Evolutionary conservation across 306 rosid genomes (phyloP).

Genomic region (Phaseolus lunatus): DNA sequence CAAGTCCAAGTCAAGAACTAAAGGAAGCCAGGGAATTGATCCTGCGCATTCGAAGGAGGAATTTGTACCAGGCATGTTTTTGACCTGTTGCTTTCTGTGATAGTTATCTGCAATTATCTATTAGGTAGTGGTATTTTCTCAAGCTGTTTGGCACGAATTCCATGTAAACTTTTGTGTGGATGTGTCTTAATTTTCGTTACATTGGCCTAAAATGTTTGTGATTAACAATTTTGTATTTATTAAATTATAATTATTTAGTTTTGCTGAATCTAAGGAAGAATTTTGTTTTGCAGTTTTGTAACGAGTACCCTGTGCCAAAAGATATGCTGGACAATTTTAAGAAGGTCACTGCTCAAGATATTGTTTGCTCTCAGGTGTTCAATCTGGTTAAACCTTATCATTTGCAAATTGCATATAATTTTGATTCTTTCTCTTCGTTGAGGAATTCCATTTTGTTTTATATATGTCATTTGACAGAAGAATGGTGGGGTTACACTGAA

Average conservation of each 20-base stretch:
- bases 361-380: slow-evolving; percentile 88
- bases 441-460: slow-evolving; percentile 17
- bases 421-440: slow-evolving; percentile 29
- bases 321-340: slow-evolving; percentile 76
- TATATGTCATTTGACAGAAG: slow-evolving; percentile 55
- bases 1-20: slow-evolving; percentile 65
- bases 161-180: not conserved
- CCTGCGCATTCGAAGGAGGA: slow-evolving; percentile 82
- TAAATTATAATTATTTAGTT: not conserved
- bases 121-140: not conserved
- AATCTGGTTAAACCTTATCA: slow-evolving; percentile 26
- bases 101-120: not conserved
- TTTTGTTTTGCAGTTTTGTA: slow-evolving; percentile 74
- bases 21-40: slow-evolving; percentile 87
- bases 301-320: slow-evolving; percentile 94
- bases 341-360: slow-evolving; percentile 89
- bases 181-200: slow-evolving; percentile 33
- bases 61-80: slow-evolving; percentile 79
- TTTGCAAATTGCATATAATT: slow-evolving; percentile 24
- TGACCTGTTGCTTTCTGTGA: slow-evolving; percentile 25
- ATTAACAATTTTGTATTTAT: slow-evolving; percentile 2
- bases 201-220: not conserved
- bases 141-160: not conserved
- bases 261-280: slow-evolving; percentile 16
- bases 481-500: slow-evolving; percentile 78